Evolutionary conservation across 2,329 filamentous ascomycete species (phyloP), one percentile per base, ranked within the genome.

Genomic region (Metarhizium anisopliae): DNA sequence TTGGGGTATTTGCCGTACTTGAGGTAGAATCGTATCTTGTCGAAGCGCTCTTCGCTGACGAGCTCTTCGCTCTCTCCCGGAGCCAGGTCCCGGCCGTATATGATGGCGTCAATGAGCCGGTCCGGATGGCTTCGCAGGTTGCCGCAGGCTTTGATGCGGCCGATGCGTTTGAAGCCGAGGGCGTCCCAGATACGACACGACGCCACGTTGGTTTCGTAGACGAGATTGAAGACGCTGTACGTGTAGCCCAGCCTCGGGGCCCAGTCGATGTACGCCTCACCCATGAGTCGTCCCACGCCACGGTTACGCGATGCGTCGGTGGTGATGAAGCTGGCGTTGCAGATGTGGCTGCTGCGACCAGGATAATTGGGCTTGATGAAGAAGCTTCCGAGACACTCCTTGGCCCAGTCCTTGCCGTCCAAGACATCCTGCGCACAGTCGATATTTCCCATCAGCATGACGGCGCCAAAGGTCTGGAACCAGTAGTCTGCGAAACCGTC

Each of bases 21-120:
- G 67, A 97, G 84, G 73, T 97, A 97, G 77, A 89, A 97, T 67
- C 92, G 88, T 70, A 97, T 97, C 79, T 96, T 96, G 78, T 96
- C 93, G 77, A 97, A 97, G 63, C 94, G 89, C 75, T 96, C 92
- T 77, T 96, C 92, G 71, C 87, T 92, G 65, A 93, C 87, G 69
- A 89, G 86, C 70, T 94, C 89, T 68, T 94, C 90, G 64, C 81
- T 82, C 64, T 90, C 86, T 57, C 69, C 69, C 50, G 68, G 56
- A 16, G 73, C 74, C 58, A 84, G 74, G 63, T 86, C 83, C 54
- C 83, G 79, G 38, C 91, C 91, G 72, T 87, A 90, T 59, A 90
- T 89, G 69, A 90, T 89, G 66, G 85, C 87, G 71, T 90, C 86
- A 58, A 90, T 81, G 58, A 86, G 77, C 60, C 85, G 81, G 59